These are phyloP conservation scores for Plasmodium gonderi DNA, from an alignment of 169 alveolate genomes.

Conservation along the genomic window DNA sequence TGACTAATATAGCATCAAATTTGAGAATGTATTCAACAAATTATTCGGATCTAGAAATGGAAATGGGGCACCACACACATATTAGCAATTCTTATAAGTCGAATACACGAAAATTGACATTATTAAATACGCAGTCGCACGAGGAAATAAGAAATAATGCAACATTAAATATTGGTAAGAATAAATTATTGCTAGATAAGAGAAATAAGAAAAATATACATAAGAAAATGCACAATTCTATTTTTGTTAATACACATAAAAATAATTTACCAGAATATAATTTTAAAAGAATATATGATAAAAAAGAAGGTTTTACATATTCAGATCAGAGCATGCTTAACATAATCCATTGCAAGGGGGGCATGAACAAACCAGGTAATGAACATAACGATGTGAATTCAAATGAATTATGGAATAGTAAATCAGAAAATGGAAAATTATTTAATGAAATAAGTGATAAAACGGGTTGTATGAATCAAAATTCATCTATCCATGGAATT, in stretches of 20 bases:
- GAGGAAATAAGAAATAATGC: slow-evolving; percentile 2
- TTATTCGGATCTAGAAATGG: neutral
- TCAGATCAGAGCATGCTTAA: slow-evolving; percentile 7
- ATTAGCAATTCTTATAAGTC: neutral
- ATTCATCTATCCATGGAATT: slow-evolving; percentile 3
- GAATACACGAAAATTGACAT: neutral
- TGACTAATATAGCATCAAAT: slow-evolving; percentile 16
- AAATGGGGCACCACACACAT: neutral
- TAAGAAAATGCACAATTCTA: neutral
- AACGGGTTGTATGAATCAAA: neutral
- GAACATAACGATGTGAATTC: neutral
- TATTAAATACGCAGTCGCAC: neutral
- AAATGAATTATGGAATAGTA: neutral
- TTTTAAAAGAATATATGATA: neutral
- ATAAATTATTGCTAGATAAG: neutral
- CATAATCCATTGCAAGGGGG: neutral
- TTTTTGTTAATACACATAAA: neutral
- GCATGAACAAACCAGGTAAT: neutral
- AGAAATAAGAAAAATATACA: neutral
- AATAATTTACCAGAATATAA: neutral
- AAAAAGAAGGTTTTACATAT: neutral
- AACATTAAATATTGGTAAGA: neutral
- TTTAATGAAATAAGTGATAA: neutral
- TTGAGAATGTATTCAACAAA: slow-evolving; percentile 15
- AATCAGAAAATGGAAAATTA: neutral